phyloP scores from a whole-genome alignment of 2,329 filamentous ascomycete species.

The Sporothrix humicola region DNA sequence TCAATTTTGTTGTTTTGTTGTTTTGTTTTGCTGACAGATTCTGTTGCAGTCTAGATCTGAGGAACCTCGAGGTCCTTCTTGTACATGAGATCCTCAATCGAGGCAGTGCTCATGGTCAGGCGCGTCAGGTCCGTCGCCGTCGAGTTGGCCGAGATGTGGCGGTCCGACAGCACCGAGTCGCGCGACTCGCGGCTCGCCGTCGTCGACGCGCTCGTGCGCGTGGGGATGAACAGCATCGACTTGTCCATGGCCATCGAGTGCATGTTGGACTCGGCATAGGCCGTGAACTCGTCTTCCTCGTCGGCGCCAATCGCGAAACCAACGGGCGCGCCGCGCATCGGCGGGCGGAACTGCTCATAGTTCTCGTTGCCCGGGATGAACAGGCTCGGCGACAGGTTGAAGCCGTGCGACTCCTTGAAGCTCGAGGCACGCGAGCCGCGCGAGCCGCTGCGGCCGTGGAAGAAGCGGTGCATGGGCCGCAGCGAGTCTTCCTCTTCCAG shows the following conservation, averaged over 20 bases:
- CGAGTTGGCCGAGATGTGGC: conserved; percentile 60
- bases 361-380: conserved; percentile 64
- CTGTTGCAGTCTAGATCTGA: conserved; percentile 2
- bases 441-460: conserved; percentile 46
- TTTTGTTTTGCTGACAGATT: background rate
- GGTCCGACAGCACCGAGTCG: conserved; percentile 55
- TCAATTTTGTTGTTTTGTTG: background rate
- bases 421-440: conserved; percentile 56
- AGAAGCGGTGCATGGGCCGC: conserved; percentile 37
- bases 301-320: conserved; percentile 39
- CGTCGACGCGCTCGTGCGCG: conserved; percentile 62
- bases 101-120: conserved; percentile 59
- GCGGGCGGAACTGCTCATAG: conserved; percentile 44
- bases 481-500: conserved; percentile 24
- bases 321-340: conserved; percentile 9
- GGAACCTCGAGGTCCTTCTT: conserved; percentile 33
- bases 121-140: conserved; percentile 60
- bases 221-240: conserved; percentile 45
- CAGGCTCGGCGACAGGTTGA: conserved; percentile 65
- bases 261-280: conserved; percentile 47
- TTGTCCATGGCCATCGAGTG: conserved; percentile 42
- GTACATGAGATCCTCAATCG: conserved; percentile 44
- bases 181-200: conserved; percentile 56
- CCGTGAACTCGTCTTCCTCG: conserved; percentile 46
- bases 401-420: conserved; percentile 65